Evolutionary conservation across 2,329 filamentous ascomycete genomes (phyloP), one percentile per base, ranked within the genome.

Genomic region (Talaromyces marneffei): DNA sequence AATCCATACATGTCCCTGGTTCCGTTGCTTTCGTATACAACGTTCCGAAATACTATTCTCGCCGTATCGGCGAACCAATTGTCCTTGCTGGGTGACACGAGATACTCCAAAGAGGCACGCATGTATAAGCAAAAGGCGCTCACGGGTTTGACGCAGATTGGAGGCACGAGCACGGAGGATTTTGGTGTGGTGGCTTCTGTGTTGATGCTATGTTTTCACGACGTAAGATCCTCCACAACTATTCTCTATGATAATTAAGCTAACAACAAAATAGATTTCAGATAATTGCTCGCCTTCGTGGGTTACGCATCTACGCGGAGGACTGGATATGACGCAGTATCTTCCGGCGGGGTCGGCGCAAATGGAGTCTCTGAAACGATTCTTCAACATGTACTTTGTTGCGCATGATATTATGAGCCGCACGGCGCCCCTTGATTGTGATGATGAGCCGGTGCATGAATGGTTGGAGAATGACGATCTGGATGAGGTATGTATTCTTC

Each of bases 171-270:
- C 2, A 54, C 44, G 16, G 57, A 67, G 20, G 65, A 65, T 53
- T 68, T 69, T 64, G 67, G 64, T 1, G 63, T 66, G 3, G 63
- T 73, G 9, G 71, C 71, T 14, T 68, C 71, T 1, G 66, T 73
- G 20, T 54, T 74, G 33, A 74, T 74, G 71, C 65, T 74, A 20
- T 74, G 71, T 61, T 74, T 73, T 59, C 68, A 70, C 52, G 71
- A 73, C 65, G 68, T 67, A 63, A 25, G 63, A 35, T 39, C n/a
- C 16, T n/a, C 12, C 7, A 16, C 10, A 20, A 20, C 4, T 8
- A 23, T 52, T 23, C n/a, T 8, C 23, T 4, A 9, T 20, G 29
- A 27, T 10, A 2, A 31, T 16, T 27, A 5, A 27, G 27, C 33
- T 62, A 5, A 62, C 35, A 20, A 18, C n/a, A 29, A 40, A 50